phyloP scores from a whole-genome alignment of 2,329 filamentous ascomycete genomes.

The Ophiosphaerella korrae region DNA sequence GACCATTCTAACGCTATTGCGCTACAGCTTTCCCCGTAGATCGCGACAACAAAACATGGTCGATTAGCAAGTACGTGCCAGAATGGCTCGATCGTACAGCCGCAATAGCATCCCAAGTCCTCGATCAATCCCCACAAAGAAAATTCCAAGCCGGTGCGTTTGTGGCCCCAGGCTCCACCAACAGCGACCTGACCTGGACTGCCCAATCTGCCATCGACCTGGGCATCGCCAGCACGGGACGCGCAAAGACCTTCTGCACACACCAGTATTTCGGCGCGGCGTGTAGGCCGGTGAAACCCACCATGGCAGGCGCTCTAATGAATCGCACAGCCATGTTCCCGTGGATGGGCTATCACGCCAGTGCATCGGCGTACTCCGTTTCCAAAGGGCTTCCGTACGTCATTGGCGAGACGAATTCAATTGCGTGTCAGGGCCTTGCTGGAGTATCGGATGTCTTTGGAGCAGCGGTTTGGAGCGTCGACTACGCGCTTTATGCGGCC shows the following conservation, averaged over 20 bases:
- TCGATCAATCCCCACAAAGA: neutral
- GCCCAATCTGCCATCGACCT: slow-evolving; percentile 20
- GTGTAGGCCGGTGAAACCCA: slow-evolving; percentile 37
- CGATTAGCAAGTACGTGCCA: slow-evolving; percentile 13
- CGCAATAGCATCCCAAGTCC: slow-evolving; percentile 8
- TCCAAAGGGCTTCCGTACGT: slow-evolving; percentile 57
- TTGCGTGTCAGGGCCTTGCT: slow-evolving; percentile 65
- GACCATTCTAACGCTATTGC: neutral
- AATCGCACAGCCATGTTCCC: slow-evolving; percentile 62
- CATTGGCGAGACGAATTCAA: slow-evolving; percentile 66
- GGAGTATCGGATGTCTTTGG: slow-evolving; percentile 70
- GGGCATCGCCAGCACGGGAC: slow-evolving; percentile 8
- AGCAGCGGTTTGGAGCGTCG: slow-evolving; percentile 67
- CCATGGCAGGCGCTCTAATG: slow-evolving; percentile 67
- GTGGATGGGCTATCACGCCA: slow-evolving; percentile 56
- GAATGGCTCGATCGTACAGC: slow-evolving; percentile 19
- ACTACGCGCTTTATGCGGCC: slow-evolving; percentile 66
- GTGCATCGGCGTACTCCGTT: slow-evolving; percentile 49
- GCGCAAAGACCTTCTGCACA: slow-evolving; percentile 21
- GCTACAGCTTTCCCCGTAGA: slow-evolving; percentile 18
- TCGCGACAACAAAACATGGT: slow-evolving; percentile 18
- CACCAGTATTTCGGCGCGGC: slow-evolving; percentile 24
- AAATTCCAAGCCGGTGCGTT: slow-evolving; percentile 22
- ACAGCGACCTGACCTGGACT: slow-evolving; percentile 14
- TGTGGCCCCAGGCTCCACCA: slow-evolving; percentile 15